Evolutionary conservation across 2,329 filamentous ascomycete species (phyloP).

Genomic region (Pseudocercospora eumusae): DNA sequence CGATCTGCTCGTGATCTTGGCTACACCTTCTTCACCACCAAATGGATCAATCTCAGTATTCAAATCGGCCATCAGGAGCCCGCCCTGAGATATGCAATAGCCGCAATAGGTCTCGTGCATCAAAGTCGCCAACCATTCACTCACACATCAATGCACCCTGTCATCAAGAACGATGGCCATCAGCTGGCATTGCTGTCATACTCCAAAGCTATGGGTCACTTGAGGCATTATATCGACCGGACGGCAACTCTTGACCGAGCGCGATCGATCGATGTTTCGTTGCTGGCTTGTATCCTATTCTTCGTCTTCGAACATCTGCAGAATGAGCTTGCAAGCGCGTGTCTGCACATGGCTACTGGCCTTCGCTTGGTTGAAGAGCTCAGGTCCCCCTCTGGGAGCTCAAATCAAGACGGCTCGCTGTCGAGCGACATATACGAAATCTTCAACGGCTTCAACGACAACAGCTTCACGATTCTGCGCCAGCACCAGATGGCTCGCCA

Average conservation of each 20-base stretch:
- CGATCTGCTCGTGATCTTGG: conserved; percentile 15
- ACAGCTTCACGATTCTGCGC: conserved; percentile 6
- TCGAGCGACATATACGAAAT: conserved; percentile 2
- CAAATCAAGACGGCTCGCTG: neutral
- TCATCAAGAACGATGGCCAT: conserved; percentile 3
- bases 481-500: neutral
- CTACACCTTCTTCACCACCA: conserved; percentile 8
- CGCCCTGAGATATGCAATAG: conserved; percentile 13
- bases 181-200: conserved; percentile 10
- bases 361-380: conserved; percentile 11
- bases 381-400: neutral
- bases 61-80: conserved; percentile 16
- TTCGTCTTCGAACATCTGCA: conserved; percentile 19
- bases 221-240: conserved; percentile 5
- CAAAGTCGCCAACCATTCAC: conserved; percentile 9
- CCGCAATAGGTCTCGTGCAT: conserved; percentile 16
- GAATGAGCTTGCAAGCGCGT: conserved; percentile 14
- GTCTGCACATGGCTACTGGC: conserved; percentile 15
- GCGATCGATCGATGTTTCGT: neutral
- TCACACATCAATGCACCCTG: conserved; percentile 12
- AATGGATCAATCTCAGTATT: conserved; percentile 11
- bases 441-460: conserved; percentile 13
- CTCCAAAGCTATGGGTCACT: conserved; percentile 7
- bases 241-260: neutral
- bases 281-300: conserved; percentile 18